These are phyloP conservation scores for Chytriomyces sp. DNA, from an alignment of 192 early-diverging fungal species.

Conservation along the genomic window DNA sequence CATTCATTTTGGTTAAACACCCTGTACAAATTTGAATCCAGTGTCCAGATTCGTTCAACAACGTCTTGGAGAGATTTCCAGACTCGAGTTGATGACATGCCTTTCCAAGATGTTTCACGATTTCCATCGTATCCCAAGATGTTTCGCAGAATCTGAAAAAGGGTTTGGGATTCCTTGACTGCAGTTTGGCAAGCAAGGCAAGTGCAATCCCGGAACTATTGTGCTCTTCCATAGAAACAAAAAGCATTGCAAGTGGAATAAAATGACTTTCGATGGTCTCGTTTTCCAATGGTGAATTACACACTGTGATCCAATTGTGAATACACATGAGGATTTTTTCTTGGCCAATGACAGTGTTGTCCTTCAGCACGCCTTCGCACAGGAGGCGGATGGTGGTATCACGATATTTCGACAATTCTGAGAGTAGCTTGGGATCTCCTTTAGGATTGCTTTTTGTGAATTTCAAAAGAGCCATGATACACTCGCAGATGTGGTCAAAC, in stretches of 20 bases:
- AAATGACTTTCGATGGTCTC: too few relatives aligned
- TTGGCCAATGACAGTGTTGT: neutral
- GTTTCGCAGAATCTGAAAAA: neutral
- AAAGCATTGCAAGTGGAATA: too few relatives aligned
- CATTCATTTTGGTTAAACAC: neutral
- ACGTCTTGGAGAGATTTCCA: neutral
- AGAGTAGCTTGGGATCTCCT: neutral
- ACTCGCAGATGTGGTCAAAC: neutral
- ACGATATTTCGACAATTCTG: neutral
- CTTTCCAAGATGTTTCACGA: neutral
- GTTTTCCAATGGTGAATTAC: neutral
- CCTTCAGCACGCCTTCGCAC: neutral
- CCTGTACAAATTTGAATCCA: constrained; percentile 9
- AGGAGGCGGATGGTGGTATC: neutral
- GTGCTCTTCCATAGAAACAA: neutral
- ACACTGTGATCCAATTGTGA: constrained; percentile 1
- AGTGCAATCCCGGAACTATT: neutral
- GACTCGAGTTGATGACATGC: neutral
- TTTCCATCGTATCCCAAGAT: constrained; percentile 5
- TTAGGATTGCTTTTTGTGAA: neutral
- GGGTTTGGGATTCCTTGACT: neutral
- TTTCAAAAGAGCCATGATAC: neutral
- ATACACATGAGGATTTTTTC: neutral
- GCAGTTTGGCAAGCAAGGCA: constrained; percentile 1
- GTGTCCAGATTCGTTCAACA: neutral